Evolutionary conservation across 768 basidiomycete species (phyloP).

Genomic region (Neoboletus brunneissimus): DNA sequence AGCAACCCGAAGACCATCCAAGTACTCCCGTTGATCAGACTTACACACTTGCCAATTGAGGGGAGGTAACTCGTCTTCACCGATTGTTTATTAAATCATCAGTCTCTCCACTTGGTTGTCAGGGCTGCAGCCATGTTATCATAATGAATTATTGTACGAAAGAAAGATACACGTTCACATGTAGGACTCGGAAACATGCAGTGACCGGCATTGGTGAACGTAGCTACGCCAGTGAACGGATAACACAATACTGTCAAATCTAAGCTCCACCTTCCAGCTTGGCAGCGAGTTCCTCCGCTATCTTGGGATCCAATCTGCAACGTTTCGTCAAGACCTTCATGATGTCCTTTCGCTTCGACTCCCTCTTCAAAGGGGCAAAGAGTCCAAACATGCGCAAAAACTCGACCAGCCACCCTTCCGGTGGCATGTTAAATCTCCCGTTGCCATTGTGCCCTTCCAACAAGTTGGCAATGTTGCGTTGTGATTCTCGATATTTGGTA

Average conservation of each 20-base stretch:
- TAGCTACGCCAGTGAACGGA: neutral
- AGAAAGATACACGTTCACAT: constrained; percentile 6
- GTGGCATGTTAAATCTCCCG: constrained; percentile 26
- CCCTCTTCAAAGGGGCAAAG: constrained; percentile 23
- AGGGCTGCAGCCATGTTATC: neutral
- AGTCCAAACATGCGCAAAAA: constrained; percentile 26
- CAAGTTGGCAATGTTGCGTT: constrained; percentile 13
- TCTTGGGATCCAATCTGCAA: constrained; percentile 21
- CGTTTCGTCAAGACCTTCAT: constrained; percentile 29
- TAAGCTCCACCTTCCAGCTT: constrained; percentile 11
- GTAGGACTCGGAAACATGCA: neutral
- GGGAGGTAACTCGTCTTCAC: neutral
- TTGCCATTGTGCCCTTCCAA: constrained; percentile 11
- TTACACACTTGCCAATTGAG: neutral
- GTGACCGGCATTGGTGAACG: neutral
- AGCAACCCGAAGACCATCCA: neutral
- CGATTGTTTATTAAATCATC: neutral
- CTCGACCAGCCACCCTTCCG: constrained; percentile 24
- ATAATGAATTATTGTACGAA: neutral
- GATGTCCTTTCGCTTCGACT: constrained; percentile 23
- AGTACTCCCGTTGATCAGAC: neutral
- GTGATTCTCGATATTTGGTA: constrained; percentile 28
- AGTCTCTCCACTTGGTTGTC: neutral
- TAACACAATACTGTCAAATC: neutral
- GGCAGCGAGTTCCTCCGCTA: constrained; percentile 22